Evolutionary conservation across 352 stramenopile genomes (phyloP), one percentile per base, ranked within the genome.

Genomic region (Globisporangium cylindrosporum): DNA sequence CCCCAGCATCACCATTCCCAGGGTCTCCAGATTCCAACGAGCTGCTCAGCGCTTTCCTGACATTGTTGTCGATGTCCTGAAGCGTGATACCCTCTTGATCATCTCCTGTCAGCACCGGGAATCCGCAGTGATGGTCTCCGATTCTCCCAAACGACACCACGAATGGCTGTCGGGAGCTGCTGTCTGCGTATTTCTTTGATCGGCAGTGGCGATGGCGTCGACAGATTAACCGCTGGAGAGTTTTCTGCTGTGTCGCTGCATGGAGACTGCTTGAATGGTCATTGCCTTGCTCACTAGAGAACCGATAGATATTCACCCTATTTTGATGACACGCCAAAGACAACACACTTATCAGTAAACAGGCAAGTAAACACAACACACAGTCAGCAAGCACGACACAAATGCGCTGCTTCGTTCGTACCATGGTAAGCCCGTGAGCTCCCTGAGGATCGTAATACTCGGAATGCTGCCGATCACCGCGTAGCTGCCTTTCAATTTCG

Each of bases 401-500:
- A 15, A 55, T 9, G 59, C 5, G 46, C 43, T 24, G 48, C 32
- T 32, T 36, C 68, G 27, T 24, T 36, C 68, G 27, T 71, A 87
- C 79, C 79, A 87, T 38, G 74, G 76, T 18, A 68, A 62, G 3
- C 82, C 80, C 10, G 80, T 80, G 15, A 91, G 64, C 18, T 88
- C 80, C 56, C 59, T 67, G 0, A 91, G 59, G 43, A 89, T 76
- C 4, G 41, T 4, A 22, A 80, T 63, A 1, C 76, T 80, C 1
- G 81, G 20, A 29, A 81, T 51, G 0, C 8, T 51, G 0, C 59
- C 20, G 34, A 85, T 41, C 3, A 66, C 58, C 1, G 46, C 53
- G 49, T 86, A 91, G 64, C 73, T 78, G 4, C 80, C 79, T 62
- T 75, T 75, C 9, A 85, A 49, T 43, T 91, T 91, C 5, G 78